Percentiles rank a stretch among this genome's conserved stretches.
These are phyloP conservation scores for Pichia cactophila DNA, from an alignment of 1,139 yeast genomes.

Conservation along the genomic window DNA sequence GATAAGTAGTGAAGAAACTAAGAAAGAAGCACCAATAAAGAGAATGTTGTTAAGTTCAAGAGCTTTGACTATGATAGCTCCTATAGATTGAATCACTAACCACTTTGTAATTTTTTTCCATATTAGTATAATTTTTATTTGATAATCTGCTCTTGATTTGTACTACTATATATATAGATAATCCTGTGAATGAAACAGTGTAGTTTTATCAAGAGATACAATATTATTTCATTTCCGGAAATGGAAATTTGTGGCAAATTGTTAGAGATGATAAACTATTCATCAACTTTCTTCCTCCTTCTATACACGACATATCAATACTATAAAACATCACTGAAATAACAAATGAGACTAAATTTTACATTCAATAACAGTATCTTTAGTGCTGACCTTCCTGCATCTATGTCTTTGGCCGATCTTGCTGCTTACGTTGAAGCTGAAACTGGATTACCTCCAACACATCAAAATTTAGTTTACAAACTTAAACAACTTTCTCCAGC, in stretches of 20 bases:
- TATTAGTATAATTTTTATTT: not conserved
- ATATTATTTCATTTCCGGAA: not conserved
- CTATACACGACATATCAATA: not conserved
- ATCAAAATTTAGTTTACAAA: conserved; percentile 10
- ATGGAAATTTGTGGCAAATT: conserved; percentile 3
- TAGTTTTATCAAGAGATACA: too few relatives aligned
- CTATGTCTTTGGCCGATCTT: conserved; percentile 60
- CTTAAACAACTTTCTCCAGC: conserved; percentile 8
- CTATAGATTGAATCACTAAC: conserved; percentile 31
- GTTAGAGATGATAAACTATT: not conserved
- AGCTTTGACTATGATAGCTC: conserved; percentile 69
- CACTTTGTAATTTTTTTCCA: not conserved
- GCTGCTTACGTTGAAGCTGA: conserved; percentile 75
- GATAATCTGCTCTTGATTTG: too few relatives aligned
- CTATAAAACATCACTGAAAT: not conserved
- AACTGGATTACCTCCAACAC: conserved; percentile 28
- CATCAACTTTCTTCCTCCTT: not conserved
- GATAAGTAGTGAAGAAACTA: conserved; percentile 27
- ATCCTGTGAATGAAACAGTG: too few relatives aligned
- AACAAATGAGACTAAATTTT: conserved; percentile 9
- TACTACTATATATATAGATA: too few relatives aligned
- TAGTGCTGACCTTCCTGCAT: conserved; percentile 34
- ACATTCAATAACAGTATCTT: conserved; percentile 3
- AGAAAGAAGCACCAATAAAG: conserved; percentile 30
- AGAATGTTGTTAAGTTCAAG: conserved; percentile 83